Base-by-base conservation (phyloP, 768 basidiomycete species). In the Serpula lacrymans region DNA sequence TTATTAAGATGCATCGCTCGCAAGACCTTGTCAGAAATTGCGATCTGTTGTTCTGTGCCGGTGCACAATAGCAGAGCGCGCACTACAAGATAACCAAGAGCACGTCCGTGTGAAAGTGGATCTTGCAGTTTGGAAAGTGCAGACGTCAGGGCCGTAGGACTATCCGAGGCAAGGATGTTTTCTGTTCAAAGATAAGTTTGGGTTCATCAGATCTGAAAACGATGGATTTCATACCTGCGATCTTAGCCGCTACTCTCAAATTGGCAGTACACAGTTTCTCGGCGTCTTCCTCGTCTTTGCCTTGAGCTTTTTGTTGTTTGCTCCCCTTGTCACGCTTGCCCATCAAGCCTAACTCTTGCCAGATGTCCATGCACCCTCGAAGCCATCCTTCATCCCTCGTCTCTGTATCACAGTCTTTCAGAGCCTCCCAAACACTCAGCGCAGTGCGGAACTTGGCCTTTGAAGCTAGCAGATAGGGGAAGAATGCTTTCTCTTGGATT, bases 391-490 rank as follows among this genome's bases (percentile, higher is more conserved):
- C 36, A 20, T 24, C 34, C 6, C 44, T 53, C 22, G 31, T 50
- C 7, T 14, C 38, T 5, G 31, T 55, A n/a, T 46, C 48, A 36
- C 56, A 35, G 10, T 69, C 70, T n/a, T 53, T 58, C 42, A 92
- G 55, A n/a, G 75, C 60, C 40, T 81, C 80, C 91, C 91, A 94
- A 0, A 81, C 77, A n/a, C 72, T 56, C 16, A 76, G 71, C 0
- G 79, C 71, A 1, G 77, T 84, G 54, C 78, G 82, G 45, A 82
- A 75, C 37, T 82, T 73, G 3, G 83, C 62, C 53, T 85, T 89
- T 6, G 87, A 83, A 50, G 78, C 83, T 12, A 94, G 58, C 31
- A 94, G 63, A 53, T 79, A 78, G 0, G 90, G 85, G 54, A 90
- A 86, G 39, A 94, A 60, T 1, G 82, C 55, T 23, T 67, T 62